Conservation (phyloP, 108 stramenopile species). For the Pseudonitzschia delicatissima region DNA sequence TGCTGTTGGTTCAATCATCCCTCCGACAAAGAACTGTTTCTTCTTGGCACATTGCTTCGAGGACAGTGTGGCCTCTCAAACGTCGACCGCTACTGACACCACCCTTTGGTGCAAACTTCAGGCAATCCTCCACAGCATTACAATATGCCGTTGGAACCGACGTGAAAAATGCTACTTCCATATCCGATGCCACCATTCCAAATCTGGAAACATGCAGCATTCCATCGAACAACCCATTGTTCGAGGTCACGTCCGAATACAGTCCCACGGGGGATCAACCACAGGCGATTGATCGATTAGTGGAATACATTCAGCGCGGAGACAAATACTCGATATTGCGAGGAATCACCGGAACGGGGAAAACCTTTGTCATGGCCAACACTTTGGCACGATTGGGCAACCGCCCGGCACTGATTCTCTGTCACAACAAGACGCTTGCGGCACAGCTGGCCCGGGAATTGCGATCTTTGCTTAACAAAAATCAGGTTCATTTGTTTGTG, state of each 20-base stretch:
- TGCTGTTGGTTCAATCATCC: neutral
- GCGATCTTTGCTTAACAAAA: conserved; percentile 46
- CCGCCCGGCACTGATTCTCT: conserved; percentile 66
- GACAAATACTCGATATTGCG: conserved; percentile 35
- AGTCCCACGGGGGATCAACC: conserved; percentile 55
- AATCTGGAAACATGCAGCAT: neutral
- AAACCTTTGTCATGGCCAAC: conserved; percentile 79
- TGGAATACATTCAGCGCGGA: conserved; percentile 32
- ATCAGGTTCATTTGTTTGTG: conserved; percentile 72
- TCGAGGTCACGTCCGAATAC: conserved; percentile 43
- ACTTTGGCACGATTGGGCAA: conserved; percentile 40
- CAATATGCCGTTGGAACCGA: neutral
- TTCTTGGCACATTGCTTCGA: neutral
- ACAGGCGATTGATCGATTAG: conserved; percentile 36
- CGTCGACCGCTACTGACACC: neutral
- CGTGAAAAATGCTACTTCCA: neutral
- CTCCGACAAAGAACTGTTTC: neutral
- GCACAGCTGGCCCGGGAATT: conserved; percentile 77
- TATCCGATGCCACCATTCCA: neutral
- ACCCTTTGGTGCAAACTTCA: neutral
- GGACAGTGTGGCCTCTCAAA: neutral
- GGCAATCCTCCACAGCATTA: neutral
- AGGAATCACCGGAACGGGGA: conserved; percentile 66
- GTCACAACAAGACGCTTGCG: conserved; percentile 83
- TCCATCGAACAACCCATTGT: neutral